Base-by-base conservation (phyloP, 345 rosid genomes). In the Jatropha curcas region DNA sequence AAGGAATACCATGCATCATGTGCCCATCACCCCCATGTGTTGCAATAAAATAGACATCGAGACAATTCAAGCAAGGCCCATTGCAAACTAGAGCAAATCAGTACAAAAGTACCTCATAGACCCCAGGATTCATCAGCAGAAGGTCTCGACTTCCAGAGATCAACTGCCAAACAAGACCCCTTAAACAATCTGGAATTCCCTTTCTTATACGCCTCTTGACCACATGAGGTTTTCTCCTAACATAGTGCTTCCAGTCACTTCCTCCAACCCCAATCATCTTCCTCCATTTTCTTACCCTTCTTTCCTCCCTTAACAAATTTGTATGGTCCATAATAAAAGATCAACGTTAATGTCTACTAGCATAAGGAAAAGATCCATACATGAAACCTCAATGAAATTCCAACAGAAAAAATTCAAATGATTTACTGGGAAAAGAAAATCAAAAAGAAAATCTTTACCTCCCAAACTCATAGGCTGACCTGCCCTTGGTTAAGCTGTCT, bases 151-250 rank as follows among this genome's bases (percentile, higher is more conserved):
- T 95, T 70, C 98, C 98, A 7, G 98, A 89, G 53, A 95, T 89
- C 82, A 92, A 78, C 80, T 95, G 99, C 99, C 99, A 95, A 75
- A 95, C 98, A 22, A 95, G 96, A 59, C 99, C 99, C 78, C 98
- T 92, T 82, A 95, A 85, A 77, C 99, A 95, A 78, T 94, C 98
- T 65, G 97, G 98, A 73, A 94, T 90, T 68, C 98, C 98, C 83
- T 94, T 94, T 77, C 97, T 80, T 64, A 90, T 83, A 0, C 98
- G 90, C 76, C 98, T 88, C 82, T 88, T 87, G 56, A 94, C 95
- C 9, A 94, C 98, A 66, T 89, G 90, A 79, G 97, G 92, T 80
- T 89, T 94, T 76, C 91, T 87, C 81, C 90, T 77, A 58, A 80
- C 88, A 84, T 90, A 94, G 78, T 87, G 94, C 86, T 92, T 92